Conservation (phyloP, 441 rosid genomes). For the Cnidoscolus chayamansa region DNA sequence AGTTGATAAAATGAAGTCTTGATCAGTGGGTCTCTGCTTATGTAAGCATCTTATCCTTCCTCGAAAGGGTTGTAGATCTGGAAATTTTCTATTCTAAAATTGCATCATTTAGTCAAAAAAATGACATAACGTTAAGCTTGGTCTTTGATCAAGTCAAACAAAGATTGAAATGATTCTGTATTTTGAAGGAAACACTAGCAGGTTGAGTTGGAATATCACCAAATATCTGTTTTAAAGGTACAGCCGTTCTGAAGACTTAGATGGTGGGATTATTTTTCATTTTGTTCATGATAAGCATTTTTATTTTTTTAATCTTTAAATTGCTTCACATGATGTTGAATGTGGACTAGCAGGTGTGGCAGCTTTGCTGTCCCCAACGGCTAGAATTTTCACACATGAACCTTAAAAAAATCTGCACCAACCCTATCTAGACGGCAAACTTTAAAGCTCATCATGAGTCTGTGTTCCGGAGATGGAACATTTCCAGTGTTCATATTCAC, state of each 20-base stretch:
- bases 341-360: slow-evolving; percentile 12
- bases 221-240: too few species aligned
- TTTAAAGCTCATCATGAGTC: background rate
- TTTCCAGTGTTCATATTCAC: too few species aligned
- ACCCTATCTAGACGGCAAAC: background rate
- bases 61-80: slow-evolving; percentile 19
- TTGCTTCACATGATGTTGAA: slow-evolving; percentile 21
- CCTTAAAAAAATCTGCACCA: background rate
- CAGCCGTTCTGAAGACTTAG: background rate
- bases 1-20: background rate
- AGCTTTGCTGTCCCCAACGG: slow-evolving; percentile 1
- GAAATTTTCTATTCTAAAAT: slow-evolving; percentile 16
- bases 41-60: slow-evolving; percentile 30
- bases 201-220: background rate
- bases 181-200: background rate
- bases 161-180: slow-evolving; percentile 13
- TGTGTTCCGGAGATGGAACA: background rate
- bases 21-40: slow-evolving; percentile 18
- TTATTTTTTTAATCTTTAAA: background rate
- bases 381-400: slow-evolving; percentile 17
- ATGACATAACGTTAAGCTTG: slow-evolving; percentile 16
- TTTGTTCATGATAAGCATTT: background rate
- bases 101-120: slow-evolving; percentile 16
- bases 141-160: slow-evolving; percentile 24
- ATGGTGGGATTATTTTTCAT: background rate